A percentile compares a stretch with the other conserved stretches of the same genome.
phyloP scores from a whole-genome alignment of 2,329 filamentous ascomycete genomes.

The Colletotrichum truncatum region DNA sequence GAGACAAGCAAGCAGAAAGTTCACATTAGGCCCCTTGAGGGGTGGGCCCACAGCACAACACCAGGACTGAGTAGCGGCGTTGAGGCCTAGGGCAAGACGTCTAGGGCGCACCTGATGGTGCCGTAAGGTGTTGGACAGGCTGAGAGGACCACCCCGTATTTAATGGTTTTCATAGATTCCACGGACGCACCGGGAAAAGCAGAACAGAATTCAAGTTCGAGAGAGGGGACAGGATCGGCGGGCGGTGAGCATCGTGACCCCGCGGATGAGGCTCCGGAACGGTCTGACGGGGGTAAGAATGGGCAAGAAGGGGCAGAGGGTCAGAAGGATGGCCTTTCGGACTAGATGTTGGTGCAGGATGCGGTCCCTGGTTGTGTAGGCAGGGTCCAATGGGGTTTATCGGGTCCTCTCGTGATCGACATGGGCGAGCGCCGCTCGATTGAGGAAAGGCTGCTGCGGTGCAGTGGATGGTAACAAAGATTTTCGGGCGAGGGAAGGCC shows the following conservation, averaged over 20 bases:
- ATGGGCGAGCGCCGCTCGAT: background rate
- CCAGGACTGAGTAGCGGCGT: background rate
- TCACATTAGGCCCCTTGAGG: background rate
- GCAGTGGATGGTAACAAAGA: background rate
- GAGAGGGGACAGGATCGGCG: background rate
- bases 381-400: conserved; percentile 9
- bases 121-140: background rate
- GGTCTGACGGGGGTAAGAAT: background rate
- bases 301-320: background rate
- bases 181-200: too few species aligned
- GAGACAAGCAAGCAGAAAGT: conserved; percentile 2
- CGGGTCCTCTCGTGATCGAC: conserved; percentile 8
- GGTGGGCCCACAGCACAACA: background rate
- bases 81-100: conserved; percentile 1
- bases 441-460: background rate
- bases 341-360: conserved; percentile 6
- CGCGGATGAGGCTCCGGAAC: conserved; percentile 12
- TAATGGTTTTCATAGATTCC: too few species aligned
- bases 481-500: background rate
- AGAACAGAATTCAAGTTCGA: background rate
- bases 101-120: too few species aligned
- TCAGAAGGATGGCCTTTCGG: background rate
- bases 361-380: conserved; percentile 6
- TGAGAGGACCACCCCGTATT: too few species aligned
- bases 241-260: conserved; percentile 4